Base-by-base conservation (phyloP, 2,329 filamentous ascomycete species). In the Fusarium setosum region DNA sequence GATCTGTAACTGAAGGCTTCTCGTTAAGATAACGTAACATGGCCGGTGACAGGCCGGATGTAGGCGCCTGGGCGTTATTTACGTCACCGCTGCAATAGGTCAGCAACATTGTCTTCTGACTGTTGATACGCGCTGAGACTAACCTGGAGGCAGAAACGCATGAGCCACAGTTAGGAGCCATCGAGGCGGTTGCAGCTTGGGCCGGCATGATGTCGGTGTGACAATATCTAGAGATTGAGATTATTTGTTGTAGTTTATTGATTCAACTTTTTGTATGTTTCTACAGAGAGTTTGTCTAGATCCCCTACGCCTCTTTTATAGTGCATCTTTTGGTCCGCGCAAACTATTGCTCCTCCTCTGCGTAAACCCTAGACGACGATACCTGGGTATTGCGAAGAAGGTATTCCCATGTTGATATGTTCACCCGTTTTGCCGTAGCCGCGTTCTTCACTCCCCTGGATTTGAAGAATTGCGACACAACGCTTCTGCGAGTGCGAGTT, bases 121-220 rank as follows among this genome's bases (percentile, higher is more conserved):
- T 11, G 15, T 23, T 6, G 10, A 17, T 31, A 34, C 13, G 4
- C 13, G 17, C 15, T 35, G 37, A 53, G 13, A 55, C 59, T 15
- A 18, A 62, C 59, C 44, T n/a, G 6, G 20, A 4, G 32, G 50
- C 10, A 3, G 59, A 59, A 38, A 48, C 31, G 56, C 42, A 62
- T 26, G 55, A 62, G 26, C 49, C 55, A 34, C 55, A 62, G 37
- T 59, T 29, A 9, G 32, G 41, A 7, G 26, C 26, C 49, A 62
- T 47, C 29, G 59, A 59, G 11, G 49, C 32, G 44, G 44, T 59
- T 20, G 49, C n/a, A 18, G 49, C 20, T 35, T 55, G 50, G 15
- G 24, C 18, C 7, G 59, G 55, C 59, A 62, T 62, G n/a, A 11
- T 50, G n/a, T 32, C 6, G 15, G 23, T 15, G 15, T 38, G 18